A percentile compares a stretch with the other conserved stretches of the same genome.
phyloP scores from a whole-genome alignment of 257 asterid genomes.

The Solanum sitiens region DNA sequence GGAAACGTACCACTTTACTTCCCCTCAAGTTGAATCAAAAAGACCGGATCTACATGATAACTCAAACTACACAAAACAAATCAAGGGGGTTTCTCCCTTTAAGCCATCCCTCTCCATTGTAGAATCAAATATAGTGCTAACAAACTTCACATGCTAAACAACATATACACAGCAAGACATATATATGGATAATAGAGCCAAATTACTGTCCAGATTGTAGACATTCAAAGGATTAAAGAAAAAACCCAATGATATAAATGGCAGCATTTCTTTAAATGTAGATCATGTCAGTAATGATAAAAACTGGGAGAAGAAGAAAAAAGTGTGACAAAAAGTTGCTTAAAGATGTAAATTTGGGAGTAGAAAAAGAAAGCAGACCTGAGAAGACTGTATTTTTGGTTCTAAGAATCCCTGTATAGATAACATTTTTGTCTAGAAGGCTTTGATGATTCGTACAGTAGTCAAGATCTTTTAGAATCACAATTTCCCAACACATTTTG shows the following conservation, averaged over 20 bases:
- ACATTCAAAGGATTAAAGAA: neutral
- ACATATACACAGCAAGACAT: neutral
- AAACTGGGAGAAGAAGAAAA: neutral
- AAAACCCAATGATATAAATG: neutral
- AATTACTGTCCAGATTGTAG: neutral
- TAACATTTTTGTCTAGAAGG: neutral
- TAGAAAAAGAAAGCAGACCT: neutral
- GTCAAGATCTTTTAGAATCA: neutral
- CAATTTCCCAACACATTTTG: neutral
- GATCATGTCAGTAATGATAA: neutral
- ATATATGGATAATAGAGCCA: neutral
- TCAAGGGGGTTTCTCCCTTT: neutral
- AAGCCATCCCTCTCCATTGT: neutral
- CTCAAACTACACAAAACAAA: neutral
- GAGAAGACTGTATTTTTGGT: neutral
- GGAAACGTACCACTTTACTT: neutral
- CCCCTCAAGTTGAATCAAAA: neutral
- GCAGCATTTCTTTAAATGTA: neutral
- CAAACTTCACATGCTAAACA: neutral
- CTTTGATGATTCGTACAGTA: neutral
- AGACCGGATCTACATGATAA: neutral
- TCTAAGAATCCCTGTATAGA: neutral
- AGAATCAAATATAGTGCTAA: neutral
- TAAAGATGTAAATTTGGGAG: neutral
- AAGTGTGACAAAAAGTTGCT: neutral